These are phyloP conservation scores for Plantago ovata DNA, from an alignment of 257 asterid genomes.

Conservation along the genomic window DNA sequence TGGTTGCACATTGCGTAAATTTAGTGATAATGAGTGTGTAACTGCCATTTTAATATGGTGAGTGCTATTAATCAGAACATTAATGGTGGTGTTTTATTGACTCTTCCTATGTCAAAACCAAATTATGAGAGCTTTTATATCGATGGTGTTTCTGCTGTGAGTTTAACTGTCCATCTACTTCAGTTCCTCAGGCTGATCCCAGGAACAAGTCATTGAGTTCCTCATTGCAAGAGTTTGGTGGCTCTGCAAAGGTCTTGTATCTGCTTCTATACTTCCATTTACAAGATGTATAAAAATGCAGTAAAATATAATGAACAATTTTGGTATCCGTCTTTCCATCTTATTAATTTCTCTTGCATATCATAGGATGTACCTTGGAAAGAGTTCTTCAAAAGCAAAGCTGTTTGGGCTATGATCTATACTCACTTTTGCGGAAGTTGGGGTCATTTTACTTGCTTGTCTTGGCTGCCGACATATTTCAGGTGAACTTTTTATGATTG, in stretches of 20 bases:
- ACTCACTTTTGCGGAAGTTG: constrained; percentile 98
- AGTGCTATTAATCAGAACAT: not conserved
- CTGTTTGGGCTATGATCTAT: constrained; percentile 99
- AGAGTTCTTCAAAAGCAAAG: constrained; percentile 77
- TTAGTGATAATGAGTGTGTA: not conserved
- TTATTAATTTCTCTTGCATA: constrained; percentile 18
- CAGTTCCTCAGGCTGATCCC: constrained; percentile 54
- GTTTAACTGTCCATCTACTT: constrained; percentile 15
- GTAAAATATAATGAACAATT: not conserved
- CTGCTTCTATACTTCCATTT: constrained; percentile 11
- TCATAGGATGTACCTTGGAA: constrained; percentile 92
- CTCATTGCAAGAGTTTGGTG: constrained; percentile 64
- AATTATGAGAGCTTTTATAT: not conserved
- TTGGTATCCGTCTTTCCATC: constrained; percentile 9
- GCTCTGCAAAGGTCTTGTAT: constrained; percentile 52
- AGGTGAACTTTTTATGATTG: constrained; percentile 43
- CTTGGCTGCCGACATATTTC: constrained; percentile 99
- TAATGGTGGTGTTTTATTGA: constrained; percentile 6
- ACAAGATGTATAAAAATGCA: not conserved
- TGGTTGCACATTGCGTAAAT: not conserved
- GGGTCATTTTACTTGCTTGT: constrained; percentile 92
- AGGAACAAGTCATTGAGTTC: constrained; percentile 41
- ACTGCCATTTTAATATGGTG: not conserved
- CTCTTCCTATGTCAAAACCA: not conserved
- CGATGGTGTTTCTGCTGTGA: not conserved